Evolutionary conservation across 2,329 filamentous ascomycete species (phyloP), one percentile per base, ranked within the genome.

Genomic region (Alternaria conjuncta): DNA sequence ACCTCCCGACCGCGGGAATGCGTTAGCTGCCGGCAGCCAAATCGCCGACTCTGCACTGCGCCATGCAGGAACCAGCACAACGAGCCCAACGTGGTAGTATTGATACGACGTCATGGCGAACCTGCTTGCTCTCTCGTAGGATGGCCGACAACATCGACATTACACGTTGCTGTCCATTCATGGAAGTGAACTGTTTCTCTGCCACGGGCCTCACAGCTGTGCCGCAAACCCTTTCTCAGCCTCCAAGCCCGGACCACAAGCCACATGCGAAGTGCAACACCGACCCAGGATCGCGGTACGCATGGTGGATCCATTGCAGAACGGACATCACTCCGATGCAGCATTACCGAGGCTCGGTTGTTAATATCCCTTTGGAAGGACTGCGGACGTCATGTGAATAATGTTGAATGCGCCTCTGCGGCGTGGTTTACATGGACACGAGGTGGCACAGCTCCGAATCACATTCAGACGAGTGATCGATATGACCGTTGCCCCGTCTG

Each of bases 301-400:
- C 57, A 63, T 32, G 44, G 45, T 61, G 54, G 47, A 30, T 59
- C 65, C 61, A 50, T 47, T 46, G 41, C 45, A 69, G 64, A 59
- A 45, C 54, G 66, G 68, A 51, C 57, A 47, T 56, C 23, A 41
- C 64, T 50, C 66, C 62, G 65, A 67, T 61, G 65, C 57, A 67
- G 21, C 41, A 55, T 50, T 66, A 60, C 66, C 69, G 71, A 69
- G 66, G 59, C 59, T 55, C 55, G 55, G 67, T 63, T 50, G 51
- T 21, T 47, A 44, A 25, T 26, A 55, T 25, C 43, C 47, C 44
- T 47, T 55, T 18, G 53, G 32, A 49, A 55, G 47, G 47, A n/a
- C 32, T n/a, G 55, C 32, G 43, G 18, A 56, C 47, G 60, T 68
- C 66, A 66, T 58, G 63, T 66, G 65, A 60, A 50, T 45, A 46